These are phyloP conservation scores for Nematocida displodere DNA, from an alignment of 371 early-diverging fungal species.

Conservation along the genomic window DNA sequence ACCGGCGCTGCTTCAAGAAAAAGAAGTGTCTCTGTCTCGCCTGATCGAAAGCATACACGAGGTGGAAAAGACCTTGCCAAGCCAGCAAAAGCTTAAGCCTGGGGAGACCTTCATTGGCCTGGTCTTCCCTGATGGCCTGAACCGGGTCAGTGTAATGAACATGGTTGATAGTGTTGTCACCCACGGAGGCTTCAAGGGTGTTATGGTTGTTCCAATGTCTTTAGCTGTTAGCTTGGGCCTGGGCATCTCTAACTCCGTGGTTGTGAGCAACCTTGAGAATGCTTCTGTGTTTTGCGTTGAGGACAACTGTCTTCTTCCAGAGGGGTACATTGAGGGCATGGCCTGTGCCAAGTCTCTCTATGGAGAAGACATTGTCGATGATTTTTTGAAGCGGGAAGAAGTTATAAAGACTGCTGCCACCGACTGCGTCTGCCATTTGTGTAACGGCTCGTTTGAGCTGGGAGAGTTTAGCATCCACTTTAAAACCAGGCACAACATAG, in stretches of 20 bases:
- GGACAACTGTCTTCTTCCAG: slow-evolving; percentile 59
- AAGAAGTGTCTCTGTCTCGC: slow-evolving; percentile 22
- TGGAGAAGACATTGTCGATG: slow-evolving; percentile 63
- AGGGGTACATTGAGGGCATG: not conserved
- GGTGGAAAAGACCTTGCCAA: slow-evolving; percentile 8
- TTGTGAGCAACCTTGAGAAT: slow-evolving; percentile 40
- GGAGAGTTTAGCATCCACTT: slow-evolving; percentile 51
- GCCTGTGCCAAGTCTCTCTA: slow-evolving; percentile 18
- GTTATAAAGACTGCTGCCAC: not conserved
- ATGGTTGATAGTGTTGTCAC: slow-evolving; percentile 59
- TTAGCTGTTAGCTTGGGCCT: slow-evolving; percentile 47
- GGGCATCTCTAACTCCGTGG: slow-evolving; percentile 30
- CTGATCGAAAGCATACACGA: slow-evolving; percentile 9
- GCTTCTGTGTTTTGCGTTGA: slow-evolving; percentile 34
- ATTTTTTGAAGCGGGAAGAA: slow-evolving; percentile 55
- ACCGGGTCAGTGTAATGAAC: slow-evolving; percentile 55
- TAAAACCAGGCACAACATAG: slow-evolving; percentile 49
- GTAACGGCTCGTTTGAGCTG: slow-evolving; percentile 49
- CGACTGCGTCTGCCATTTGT: slow-evolving; percentile 46
- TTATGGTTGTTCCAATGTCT: slow-evolving; percentile 57
- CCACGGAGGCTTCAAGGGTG: slow-evolving; percentile 46
- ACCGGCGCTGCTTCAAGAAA: not conserved
- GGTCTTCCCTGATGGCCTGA: slow-evolving; percentile 55
- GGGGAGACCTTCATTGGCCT: slow-evolving; percentile 51
- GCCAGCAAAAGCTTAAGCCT: slow-evolving; percentile 1